Evolutionary conservation across 1,139 yeast genomes (phyloP), one percentile per base, ranked within the genome.

Genomic region (Diutina siamensis): DNA sequence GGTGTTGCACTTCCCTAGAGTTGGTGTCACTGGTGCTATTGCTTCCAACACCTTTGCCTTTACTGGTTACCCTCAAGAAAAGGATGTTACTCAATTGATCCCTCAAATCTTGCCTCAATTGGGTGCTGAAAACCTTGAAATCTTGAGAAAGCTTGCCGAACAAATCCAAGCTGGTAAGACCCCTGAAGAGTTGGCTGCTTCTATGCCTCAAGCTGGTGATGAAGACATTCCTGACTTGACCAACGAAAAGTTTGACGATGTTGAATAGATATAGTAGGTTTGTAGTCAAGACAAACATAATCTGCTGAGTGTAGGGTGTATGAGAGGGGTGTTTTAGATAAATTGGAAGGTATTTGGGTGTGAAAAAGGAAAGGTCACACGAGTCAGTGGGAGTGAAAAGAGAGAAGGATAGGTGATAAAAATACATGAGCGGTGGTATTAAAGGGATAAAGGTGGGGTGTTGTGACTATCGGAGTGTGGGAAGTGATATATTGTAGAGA

Each of bases 61-160:
- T 76, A 84, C 88, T 67, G 98, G 98, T 67, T 80, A 81, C 71
- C 88, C 95, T 53, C 94, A 87, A 70, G 94, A 86, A 72, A 89
- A 88, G 80, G 80, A 81, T 57, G 79, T 92, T 60, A 83, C 94
- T 57, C 96, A 89, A 63, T 81, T 92, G 72, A 80, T 92, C 60
- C 98, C 97, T 61, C 86, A 80, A 68, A 87, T 92, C 68, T 80
- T 92, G 65, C 92, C 95, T 58, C 96, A 92, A 75, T 78, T 92
- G 71, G 97, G 97, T 61, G 87, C 95, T 57, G 97, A 92, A 71
- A 86, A 94, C 71, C 80, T 88, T 65, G 87, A 83, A 63, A 82
- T 87, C 68, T 78, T 92, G 68, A 81, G 87, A 64, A 79, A 84
- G 72, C 76, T 92, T 67, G 96, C 97, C 53, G 88, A 85, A 68